Base-by-base conservation (phyloP, 2,329 filamentous ascomycete species). In the Xylaria multiplex region DNA sequence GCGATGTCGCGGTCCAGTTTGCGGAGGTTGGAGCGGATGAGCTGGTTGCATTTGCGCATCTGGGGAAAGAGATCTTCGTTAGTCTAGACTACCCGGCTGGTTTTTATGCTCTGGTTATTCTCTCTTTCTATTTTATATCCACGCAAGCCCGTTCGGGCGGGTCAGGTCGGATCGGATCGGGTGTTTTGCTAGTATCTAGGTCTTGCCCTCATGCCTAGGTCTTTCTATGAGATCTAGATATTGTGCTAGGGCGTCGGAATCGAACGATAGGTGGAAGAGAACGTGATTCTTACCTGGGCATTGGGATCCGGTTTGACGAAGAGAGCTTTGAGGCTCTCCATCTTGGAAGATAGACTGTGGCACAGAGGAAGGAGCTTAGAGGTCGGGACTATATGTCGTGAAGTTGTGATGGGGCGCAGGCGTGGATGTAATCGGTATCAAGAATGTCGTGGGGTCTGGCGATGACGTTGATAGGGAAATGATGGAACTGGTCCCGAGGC, bases 251-350 rank as follows among this genome's bases (percentile, higher is more conserved):
- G 27, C 5, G 27, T 27, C 27, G 27, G 46, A 11, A 58, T 19
- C 6, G 48, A n/a, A n/a, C 8, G 52, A 59, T 49, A 65, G 52
- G 61, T 59, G 64, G 61, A 59, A 32, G 61, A 59, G 35, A 37
- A 16, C 54, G 46, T 55, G 55, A 62, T 55, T 72, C 84, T 71
- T 83, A 97, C 95, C 86, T 99, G 95, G 69, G 91, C 91, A 80
- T 96, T 91, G 50, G 96, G 96, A 77, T 97, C 94, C 43, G 96
- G 95, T 81, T 93, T 95, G 80, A 90, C 93, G 81, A 98, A 95
- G 75, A 97, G 89, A 65, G 90, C 85, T 79, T 89, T 93, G 77
- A 98, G 85, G 49, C 91, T 87, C 83, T 98, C 93, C 96, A 98
- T 98, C 76, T 73, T 80, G 76, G 72, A 57, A 40, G 30, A 63